Percentiles rank a stretch among this genome's conserved stretches.
phyloP scores from a whole-genome alignment of 2,329 filamentous ascomycete genomes.

The Boeremia exigua region DNA sequence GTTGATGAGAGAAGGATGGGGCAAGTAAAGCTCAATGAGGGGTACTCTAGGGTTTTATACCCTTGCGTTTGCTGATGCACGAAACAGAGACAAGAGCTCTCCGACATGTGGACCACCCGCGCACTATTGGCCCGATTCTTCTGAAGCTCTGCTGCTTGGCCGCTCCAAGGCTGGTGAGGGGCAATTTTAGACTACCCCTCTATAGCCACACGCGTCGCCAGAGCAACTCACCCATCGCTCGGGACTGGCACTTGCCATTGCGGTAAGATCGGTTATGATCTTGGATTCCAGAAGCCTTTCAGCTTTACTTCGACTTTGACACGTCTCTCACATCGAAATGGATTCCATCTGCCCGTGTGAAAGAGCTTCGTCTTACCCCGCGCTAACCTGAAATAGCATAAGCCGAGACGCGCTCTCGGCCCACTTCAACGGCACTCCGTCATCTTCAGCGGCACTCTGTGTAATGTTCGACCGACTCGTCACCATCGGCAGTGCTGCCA shows the following conservation, averaged over 20 bases:
- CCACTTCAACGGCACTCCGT: background rate
- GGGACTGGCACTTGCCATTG: background rate
- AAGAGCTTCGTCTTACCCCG: background rate
- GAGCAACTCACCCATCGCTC: slow-evolving; percentile 2
- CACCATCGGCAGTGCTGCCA: background rate
- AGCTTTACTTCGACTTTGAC: background rate
- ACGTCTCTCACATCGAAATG: background rate
- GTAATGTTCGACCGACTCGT: background rate
- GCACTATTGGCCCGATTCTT: slow-evolving; percentile 17
- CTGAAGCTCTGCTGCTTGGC: slow-evolving; percentile 14
- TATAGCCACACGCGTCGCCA: slow-evolving; percentile 2
- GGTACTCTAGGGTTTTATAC: slow-evolving; percentile 16
- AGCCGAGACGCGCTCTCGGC: background rate
- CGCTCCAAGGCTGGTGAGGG: slow-evolving; percentile 16
- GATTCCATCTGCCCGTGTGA: background rate
- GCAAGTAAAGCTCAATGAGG: slow-evolving; percentile 14
- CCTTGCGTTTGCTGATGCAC: slow-evolving; percentile 17
- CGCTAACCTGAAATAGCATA: background rate
- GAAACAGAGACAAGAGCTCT: slow-evolving; percentile 20
- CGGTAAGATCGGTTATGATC: too few relatives aligned
- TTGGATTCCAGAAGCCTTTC: background rate
- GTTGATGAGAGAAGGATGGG: slow-evolving; percentile 19
- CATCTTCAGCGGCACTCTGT: background rate
- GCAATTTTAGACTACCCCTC: slow-evolving; percentile 8
- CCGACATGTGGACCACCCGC: slow-evolving; percentile 11